Percentiles rank a stretch among this genome's conserved stretches.
Conservation (phyloP, 305 asterid species). For the Rubia peregrina region DNA sequence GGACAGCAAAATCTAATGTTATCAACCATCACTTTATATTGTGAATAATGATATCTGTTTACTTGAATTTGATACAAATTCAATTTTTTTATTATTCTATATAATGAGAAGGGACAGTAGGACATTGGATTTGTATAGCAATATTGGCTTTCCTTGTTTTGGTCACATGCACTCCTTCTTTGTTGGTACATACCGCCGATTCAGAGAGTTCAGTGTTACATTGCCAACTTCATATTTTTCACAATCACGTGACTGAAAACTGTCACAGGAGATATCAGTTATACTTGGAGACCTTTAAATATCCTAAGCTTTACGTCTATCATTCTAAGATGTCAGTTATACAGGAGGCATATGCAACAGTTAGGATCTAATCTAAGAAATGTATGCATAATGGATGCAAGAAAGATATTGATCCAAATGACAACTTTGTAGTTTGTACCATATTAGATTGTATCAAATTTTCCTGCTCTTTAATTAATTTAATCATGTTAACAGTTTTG, state of each 20-base stretch:
- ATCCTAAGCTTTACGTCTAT: background rate
- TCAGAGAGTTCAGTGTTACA: background rate
- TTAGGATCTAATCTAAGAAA: background rate
- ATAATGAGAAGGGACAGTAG: background rate
- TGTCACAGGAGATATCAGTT: background rate
- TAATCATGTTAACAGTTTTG: background rate
- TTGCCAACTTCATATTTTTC: background rate
- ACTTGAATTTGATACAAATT: background rate
- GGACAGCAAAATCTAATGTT: background rate
- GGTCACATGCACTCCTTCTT: background rate
- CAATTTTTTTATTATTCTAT: background rate
- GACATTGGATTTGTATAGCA: background rate
- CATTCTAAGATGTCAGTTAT: background rate
- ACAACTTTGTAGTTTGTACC: background rate
- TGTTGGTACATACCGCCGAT: background rate
- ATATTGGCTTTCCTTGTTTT: background rate
- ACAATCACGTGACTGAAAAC: background rate
- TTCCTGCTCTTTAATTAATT: background rate
- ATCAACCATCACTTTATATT: conserved; percentile 1
- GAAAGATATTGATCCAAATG: background rate
- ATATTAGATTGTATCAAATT: background rate
- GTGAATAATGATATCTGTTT: background rate
- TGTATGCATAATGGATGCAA: background rate
- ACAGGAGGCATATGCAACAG: background rate
- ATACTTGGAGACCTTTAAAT: background rate